phyloP scores from a whole-genome alignment of 73 alveolate species.

The Tetrahymena borealis region DNA sequence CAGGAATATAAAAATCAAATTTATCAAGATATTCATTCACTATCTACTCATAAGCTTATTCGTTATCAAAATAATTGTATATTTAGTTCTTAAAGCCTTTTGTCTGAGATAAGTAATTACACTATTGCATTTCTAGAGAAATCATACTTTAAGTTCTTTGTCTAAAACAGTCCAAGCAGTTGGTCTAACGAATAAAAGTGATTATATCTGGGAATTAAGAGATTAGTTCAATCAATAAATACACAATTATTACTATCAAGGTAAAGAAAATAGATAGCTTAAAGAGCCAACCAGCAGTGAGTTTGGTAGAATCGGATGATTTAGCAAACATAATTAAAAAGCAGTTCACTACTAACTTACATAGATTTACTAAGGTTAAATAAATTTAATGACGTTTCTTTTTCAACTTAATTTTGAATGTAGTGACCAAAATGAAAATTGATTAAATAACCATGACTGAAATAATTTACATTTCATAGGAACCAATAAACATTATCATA shows the following conservation, averaged over 20 bases:
- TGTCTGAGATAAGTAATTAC: not conserved
- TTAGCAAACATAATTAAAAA: not conserved
- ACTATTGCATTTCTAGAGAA: not conserved
- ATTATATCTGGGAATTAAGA: not conserved
- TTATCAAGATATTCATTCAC: not conserved
- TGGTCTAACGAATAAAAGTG: not conserved
- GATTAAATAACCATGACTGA: not conserved
- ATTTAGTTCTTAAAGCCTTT: not conserved
- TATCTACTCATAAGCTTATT: not conserved
- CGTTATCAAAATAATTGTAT: not conserved
- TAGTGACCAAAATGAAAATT: not conserved
- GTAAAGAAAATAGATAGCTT: not conserved
- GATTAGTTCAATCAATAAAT: not conserved
- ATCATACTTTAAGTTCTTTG: too few species aligned
- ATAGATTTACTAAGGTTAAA: not conserved
- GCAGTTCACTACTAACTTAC: not conserved
- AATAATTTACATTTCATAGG: not conserved
- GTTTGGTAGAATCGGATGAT: not conserved
- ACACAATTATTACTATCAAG: not conserved
- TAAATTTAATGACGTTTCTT: not conserved
- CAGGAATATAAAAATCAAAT: not conserved
- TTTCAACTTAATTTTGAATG: not conserved
- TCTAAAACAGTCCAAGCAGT: too few species aligned
- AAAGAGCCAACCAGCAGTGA: not conserved
- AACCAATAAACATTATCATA: not conserved